A percentile compares a stretch with the other conserved stretches of the same genome.
Evolutionary conservation across 2,329 filamentous ascomycete species (phyloP).

Genomic region (Fusarium sacchari): DNA sequence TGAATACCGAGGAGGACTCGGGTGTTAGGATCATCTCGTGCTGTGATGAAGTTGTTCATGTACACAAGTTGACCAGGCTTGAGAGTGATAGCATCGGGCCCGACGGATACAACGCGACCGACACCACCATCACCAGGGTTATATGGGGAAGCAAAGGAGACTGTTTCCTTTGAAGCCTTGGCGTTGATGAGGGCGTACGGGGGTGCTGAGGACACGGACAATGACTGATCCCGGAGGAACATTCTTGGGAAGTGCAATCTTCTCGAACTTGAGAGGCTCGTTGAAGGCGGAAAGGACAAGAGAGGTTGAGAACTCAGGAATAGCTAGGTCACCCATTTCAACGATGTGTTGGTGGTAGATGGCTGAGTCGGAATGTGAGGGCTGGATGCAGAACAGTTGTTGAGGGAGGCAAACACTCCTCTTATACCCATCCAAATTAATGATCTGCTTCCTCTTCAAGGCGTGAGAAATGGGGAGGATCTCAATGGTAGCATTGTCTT

Average conservation of each 20-base stretch:
- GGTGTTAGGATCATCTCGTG: constrained; percentile 18
- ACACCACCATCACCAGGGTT: not conserved
- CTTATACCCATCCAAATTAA: not conserved
- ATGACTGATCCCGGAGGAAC: constrained; percentile 9
- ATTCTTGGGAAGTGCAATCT: not conserved
- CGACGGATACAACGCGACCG: constrained; percentile 20
- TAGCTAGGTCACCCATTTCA: not conserved
- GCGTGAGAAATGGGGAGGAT: fast-evolving
- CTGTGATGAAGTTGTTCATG: constrained; percentile 16
- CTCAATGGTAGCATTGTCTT: not conserved
- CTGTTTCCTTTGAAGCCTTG: constrained; percentile 21
- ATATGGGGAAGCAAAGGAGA: constrained; percentile 13
- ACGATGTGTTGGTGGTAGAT: not conserved
- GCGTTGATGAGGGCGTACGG: constrained; percentile 21
- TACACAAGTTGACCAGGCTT: constrained; percentile 27
- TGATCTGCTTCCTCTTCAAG: not conserved
- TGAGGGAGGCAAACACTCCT: not conserved
- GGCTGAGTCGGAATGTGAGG: fast-evolving
- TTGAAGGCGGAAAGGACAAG: constrained; percentile 29
- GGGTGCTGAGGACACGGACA: constrained; percentile 23
- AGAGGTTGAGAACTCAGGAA: not conserved
- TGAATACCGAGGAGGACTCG: constrained; percentile 20
- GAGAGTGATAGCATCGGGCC: constrained; percentile 9
- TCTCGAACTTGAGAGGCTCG: constrained; percentile 6
- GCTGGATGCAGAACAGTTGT: not conserved